Base-by-base conservation (phyloP, 331 rosid species). In the Quercus lobata region DNA sequence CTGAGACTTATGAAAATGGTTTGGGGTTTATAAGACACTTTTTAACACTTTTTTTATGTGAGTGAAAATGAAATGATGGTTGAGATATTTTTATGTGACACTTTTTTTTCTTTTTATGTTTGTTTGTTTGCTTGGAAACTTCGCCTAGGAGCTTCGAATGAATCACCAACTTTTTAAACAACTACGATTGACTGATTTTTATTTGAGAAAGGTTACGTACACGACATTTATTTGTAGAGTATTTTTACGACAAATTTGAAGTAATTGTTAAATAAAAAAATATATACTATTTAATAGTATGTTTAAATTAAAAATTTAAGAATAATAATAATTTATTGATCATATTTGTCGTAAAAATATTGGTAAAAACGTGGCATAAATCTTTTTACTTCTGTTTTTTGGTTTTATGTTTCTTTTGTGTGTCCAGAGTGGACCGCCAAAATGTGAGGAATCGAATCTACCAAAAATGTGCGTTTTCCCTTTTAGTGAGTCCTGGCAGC, bases 121-220 rank as follows among this genome's bases (percentile, higher is more conserved):
- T 25, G 79, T 61, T 58, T 61, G 55, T 53, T 78, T 11, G 72
- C 61, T 57, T 41, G 83, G 69, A 73, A 84, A 66, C 73, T 84
- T 90, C 91, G 89, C 72, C 87, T 18, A 21, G 14, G 46, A 25
- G 61, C 84, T 22, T 73, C 24, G 66, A 69, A 74, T 25, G 73
- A 74, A 83, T 79, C 83, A 1, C 71, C n/a, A 53, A 65, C 8
- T 21, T 9, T 25, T 78, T 56, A 2, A 4, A 35, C 44, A 11
- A 21, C 17, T 18, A 70, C 11, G 17, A 41, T 41, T 8, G 46
- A 41, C 46, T 41, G 46, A 0, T 41, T 2, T 41, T 41, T 8
- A 41, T 41, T 41, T 41, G 46, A 68, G 9, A 6, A 35, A 34
- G 1, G 7, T 27, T 27, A 27, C 25, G 29, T 72, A 75, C 24